Conservation (phyloP, 352 stramenopile genomes). For the Phytophthora melonis region DNA sequence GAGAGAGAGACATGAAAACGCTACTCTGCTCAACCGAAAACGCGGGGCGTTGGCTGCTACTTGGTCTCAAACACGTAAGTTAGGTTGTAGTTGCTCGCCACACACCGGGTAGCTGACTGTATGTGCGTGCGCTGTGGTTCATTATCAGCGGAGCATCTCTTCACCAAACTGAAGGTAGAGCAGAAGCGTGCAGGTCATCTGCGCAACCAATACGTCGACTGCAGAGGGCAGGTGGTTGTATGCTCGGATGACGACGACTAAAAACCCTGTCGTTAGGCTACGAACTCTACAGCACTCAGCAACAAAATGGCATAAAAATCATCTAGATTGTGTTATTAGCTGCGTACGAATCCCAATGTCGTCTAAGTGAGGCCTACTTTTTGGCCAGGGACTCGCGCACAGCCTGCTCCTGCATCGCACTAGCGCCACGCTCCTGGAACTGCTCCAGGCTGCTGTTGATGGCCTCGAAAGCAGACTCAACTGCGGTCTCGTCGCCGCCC, state of each 20-base stretch:
- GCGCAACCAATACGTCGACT: conserved; percentile 70
- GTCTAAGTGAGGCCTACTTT: conserved; percentile 36
- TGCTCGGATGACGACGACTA: conserved; percentile 46
- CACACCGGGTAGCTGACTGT: conserved; percentile 3
- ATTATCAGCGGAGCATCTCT: conserved; percentile 53
- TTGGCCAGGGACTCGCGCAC: conserved; percentile 71
- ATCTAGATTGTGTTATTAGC: conserved; percentile 44
- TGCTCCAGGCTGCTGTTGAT: conserved; percentile 82
- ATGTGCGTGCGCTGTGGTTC: conserved; percentile 8
- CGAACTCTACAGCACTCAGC: not conserved
- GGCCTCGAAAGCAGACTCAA: conserved; percentile 78
- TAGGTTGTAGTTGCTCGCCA: not conserved
- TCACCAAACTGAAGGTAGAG: conserved; percentile 54
- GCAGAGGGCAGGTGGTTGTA: conserved; percentile 58
- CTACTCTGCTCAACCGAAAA: conserved; percentile 45
- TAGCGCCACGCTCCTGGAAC: conserved; percentile 83
- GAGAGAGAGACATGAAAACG: conserved; percentile 29
- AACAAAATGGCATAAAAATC: conserved; percentile 31
- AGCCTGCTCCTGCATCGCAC: conserved; percentile 79
- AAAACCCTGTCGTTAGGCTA: not conserved
- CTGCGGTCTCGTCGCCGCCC: conserved; percentile 63
- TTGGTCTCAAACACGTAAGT: conserved; percentile 69
- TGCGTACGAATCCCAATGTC: conserved; percentile 20
- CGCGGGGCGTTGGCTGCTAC: conserved; percentile 54
- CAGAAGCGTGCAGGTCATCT: conserved; percentile 61